Percentiles rank a stretch among this genome's conserved stretches.
Conservation (phyloP, 345 rosid genomes). For the Citropsis articulata region DNA sequence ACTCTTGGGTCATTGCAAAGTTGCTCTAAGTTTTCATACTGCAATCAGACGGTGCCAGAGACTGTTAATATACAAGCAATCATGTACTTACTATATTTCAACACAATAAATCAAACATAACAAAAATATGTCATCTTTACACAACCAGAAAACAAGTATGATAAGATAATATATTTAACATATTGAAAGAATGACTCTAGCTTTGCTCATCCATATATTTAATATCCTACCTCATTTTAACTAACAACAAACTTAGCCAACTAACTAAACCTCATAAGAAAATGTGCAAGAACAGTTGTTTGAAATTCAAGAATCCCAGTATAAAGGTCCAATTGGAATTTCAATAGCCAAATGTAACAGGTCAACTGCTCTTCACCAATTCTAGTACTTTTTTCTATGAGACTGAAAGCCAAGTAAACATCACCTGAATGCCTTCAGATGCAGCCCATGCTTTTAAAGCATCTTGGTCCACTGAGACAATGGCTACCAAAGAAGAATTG, state of each 20-base stretch:
- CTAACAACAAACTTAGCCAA: background rate
- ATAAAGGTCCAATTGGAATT: background rate
- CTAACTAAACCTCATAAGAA: background rate
- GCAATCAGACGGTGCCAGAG: slow-evolving; percentile 17
- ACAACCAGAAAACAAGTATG: background rate
- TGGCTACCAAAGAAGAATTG: slow-evolving; percentile 79
- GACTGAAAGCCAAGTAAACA: slow-evolving; percentile 1
- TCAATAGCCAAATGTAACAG: background rate
- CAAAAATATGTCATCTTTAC: background rate
- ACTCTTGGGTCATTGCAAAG: slow-evolving; percentile 71
- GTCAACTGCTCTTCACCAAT: background rate
- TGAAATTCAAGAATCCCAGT: background rate
- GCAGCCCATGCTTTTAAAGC: slow-evolving; percentile 76
- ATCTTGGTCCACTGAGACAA: slow-evolving; percentile 85
- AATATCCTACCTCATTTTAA: background rate
- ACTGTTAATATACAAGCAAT: background rate
- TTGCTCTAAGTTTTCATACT: slow-evolving; percentile 60
- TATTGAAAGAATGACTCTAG: background rate
- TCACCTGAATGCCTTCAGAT: slow-evolving; percentile 83
- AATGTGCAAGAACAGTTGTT: background rate
- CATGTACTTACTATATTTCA: background rate
- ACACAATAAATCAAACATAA: background rate
- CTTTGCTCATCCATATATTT: background rate
- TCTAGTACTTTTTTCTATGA: background rate
- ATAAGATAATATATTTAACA: background rate